Conservation (phyloP, 345 rosid genomes). For the Eucalyptus tenuipes region DNA sequence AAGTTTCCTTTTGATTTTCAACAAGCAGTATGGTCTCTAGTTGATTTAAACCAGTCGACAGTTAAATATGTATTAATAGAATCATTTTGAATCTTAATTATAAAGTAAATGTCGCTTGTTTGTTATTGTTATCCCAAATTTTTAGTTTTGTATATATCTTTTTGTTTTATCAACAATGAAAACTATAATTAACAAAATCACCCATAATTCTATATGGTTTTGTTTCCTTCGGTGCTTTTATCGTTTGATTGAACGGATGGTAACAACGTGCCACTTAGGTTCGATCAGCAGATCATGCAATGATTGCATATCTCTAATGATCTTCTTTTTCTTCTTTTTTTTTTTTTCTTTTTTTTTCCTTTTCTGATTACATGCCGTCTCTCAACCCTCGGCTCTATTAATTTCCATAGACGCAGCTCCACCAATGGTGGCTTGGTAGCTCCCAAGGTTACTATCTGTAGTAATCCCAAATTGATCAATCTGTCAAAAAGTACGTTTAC, state of each 20-base stretch:
- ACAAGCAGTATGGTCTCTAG: not conserved
- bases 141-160: not conserved
- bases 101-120: not conserved
- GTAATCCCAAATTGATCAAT: not conserved
- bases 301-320: not conserved
- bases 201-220: not conserved
- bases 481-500: not conserved
- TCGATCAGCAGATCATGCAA: not conserved
- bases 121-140: not conserved
- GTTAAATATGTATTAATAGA: not conserved
- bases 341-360: accelerated
- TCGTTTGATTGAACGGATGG: not conserved
- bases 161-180: not conserved
- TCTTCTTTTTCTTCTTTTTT: not conserved
- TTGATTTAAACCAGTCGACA: not conserved
- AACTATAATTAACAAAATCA: not conserved
- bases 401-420: not conserved
- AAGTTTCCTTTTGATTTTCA: not conserved
- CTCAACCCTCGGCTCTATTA: not conserved
- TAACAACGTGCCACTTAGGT: not conserved
- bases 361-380: not conserved
- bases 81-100: not conserved
- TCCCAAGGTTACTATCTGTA: not conserved
- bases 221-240: not conserved
- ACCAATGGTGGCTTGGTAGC: not conserved